Evolutionary conservation across 2,329 filamentous ascomycete genomes (phyloP).

Genomic region (Neurospora sp.): DNA sequence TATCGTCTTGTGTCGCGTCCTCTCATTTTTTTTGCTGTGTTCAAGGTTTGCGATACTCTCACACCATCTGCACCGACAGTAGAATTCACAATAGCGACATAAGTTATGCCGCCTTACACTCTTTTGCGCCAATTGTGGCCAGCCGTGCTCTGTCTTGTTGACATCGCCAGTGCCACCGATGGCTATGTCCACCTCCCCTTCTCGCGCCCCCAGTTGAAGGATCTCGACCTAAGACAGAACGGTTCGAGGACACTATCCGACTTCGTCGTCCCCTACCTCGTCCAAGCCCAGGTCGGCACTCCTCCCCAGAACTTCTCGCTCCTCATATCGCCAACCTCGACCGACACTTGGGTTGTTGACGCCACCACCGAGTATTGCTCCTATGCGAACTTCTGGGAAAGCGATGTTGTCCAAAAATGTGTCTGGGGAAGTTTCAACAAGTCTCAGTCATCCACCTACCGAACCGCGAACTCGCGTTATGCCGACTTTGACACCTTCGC

Average conservation of each 20-base stretch:
- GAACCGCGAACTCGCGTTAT: conserved; percentile 9
- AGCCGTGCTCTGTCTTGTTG: neutral
- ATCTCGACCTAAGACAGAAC: neutral
- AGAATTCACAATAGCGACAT: neutral
- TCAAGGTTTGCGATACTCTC: neutral
- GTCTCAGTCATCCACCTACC: conserved; percentile 15
- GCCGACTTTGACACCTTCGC: conserved; percentile 6
- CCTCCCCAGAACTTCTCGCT: conserved; percentile 21
- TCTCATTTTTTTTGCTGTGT: neutral
- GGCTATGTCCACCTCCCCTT: neutral
- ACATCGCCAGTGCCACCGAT: neutral
- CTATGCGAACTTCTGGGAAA: neutral
- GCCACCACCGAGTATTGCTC: conserved; percentile 7
- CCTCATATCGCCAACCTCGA: conserved; percentile 15
- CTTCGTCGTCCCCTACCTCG: conserved; percentile 9
- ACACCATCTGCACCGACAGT: neutral
- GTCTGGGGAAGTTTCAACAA: conserved; percentile 18
- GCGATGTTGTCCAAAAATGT: conserved; percentile 8
- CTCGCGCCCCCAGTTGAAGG: neutral
- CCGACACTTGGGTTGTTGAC: conserved; percentile 22
- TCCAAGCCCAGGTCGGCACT: conserved; percentile 20
- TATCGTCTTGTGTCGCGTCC: neutral
- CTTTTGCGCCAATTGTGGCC: neutral
- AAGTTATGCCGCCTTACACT: neutral
- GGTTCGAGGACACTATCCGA: neutral